Conservation (phyloP, 2,329 filamentous ascomycete genomes). For the Scedosporium boydii region DNA sequence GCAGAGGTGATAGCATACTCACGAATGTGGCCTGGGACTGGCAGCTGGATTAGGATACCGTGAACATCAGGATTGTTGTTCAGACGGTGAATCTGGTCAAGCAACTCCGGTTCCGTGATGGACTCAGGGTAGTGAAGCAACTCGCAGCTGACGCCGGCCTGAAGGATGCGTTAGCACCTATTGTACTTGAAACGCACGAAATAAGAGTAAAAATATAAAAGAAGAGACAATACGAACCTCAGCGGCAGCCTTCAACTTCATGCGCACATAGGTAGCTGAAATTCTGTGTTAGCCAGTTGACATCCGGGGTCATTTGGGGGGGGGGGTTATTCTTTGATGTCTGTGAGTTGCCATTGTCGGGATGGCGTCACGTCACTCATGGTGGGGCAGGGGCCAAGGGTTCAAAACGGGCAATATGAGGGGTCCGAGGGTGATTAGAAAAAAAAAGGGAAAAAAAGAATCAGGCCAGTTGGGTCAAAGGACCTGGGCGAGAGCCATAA, state of each 20-base stretch:
- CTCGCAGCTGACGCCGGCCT: conserved; percentile 86
- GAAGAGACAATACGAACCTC: conserved; percentile 48
- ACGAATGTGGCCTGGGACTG: conserved; percentile 78
- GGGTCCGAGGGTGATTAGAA: neutral
- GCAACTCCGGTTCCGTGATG: conserved; percentile 74
- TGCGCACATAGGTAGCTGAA: conserved; percentile 91
- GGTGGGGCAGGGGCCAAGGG: conserved; percentile 9
- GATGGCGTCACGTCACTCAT: neutral
- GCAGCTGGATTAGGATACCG: conserved; percentile 89
- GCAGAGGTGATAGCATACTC: conserved; percentile 86
- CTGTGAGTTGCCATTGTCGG: neutral
- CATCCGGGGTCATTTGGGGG: no score
- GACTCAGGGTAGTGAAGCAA: conserved; percentile 74
- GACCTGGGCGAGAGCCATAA: neutral
- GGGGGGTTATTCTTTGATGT: no score
- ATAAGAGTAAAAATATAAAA: neutral
- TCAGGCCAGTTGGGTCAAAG: neutral
- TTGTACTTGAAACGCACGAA: neutral
- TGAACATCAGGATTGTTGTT: conserved; percentile 84
- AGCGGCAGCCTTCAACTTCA: conserved; percentile 95
- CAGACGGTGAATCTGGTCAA: conserved; percentile 69
- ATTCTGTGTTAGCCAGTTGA: conserved; percentile 19
- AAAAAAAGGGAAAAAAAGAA: neutral
- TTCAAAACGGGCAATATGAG: neutral
- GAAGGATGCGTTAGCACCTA: neutral